Conservation (phyloP, 2,329 filamentous ascomycete genomes). For the Paecilomyces dactylethromorphus region DNA sequence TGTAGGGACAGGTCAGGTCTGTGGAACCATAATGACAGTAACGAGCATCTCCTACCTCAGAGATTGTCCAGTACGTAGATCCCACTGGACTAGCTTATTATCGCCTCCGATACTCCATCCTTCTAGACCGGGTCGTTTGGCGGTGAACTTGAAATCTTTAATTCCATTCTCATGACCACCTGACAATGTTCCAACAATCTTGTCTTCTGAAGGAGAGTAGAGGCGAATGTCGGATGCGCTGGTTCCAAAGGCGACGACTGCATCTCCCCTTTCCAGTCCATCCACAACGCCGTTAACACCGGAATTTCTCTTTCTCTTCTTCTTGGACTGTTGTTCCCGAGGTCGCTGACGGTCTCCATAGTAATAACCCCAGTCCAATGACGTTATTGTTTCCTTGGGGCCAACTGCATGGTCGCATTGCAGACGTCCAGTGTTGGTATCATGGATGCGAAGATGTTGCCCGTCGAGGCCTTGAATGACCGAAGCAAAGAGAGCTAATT, state of each 20-base stretch:
- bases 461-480: slow-evolving; percentile 48
- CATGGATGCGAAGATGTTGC: slow-evolving; percentile 47
- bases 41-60: slow-evolving; percentile 31
- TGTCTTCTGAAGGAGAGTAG: slow-evolving; percentile 44
- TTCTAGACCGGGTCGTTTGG: slow-evolving; percentile 29
- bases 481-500: slow-evolving; percentile 48
- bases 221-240: slow-evolving; percentile 43
- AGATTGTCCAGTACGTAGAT: slow-evolving; percentile 37
- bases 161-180: slow-evolving; percentile 44
- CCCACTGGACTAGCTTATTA: slow-evolving; percentile 48
- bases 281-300: slow-evolving; percentile 31
- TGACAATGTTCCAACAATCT: slow-evolving; percentile 37
- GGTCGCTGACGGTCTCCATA: slow-evolving; percentile 24
- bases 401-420: slow-evolving; percentile 45
- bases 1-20: slow-evolving; percentile 12
- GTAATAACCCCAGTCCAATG: slow-evolving; percentile 46
- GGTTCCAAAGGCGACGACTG: slow-evolving; percentile 45
- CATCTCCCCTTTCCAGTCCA: slow-evolving; percentile 30
- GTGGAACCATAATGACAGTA: slow-evolving; percentile 1
- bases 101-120: slow-evolving; percentile 51
- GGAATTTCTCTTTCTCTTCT: slow-evolving; percentile 45
- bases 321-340: slow-evolving; percentile 36
- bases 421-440: slow-evolving; percentile 43
- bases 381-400: slow-evolving; percentile 42
- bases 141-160: slow-evolving; percentile 46